Base-by-base conservation (phyloP, 2,329 filamentous ascomycete species). In the Apiospora phragmitis region DNA sequence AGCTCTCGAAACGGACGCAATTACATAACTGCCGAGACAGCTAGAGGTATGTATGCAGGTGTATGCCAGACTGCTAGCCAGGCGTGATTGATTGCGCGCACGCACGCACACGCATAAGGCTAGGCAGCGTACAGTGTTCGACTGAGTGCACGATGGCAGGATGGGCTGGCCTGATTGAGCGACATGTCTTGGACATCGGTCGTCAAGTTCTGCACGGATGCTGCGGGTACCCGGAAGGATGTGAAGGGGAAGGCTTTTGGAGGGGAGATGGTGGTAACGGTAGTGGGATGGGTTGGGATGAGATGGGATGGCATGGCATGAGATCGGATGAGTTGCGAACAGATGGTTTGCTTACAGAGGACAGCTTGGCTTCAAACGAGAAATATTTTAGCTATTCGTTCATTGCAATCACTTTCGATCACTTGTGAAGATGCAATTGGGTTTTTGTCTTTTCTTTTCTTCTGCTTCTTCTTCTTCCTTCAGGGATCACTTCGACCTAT, bases 141-240 rank as follows among this genome's bases (percentile, higher is more conserved):
- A n/a, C 32, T 3, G 32, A 62, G 32, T 38, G 55, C 11, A 29
- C 4, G 21, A n/a, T 12, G 3, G 18, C 32, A 35, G 11, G 18
- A 35, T 59, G 51, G 51, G 55, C 55, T 38, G 55, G 55, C 55
- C 55, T 24, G 21, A 38, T 62, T 62, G 55, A 62, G 55, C 55
- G 29, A 62, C 55, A 62, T 62, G 55, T 62, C 55, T 62, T 62
- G 55, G 35, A 38, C 32, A 62, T 62, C 55, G 32, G 55, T 62
- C 29, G 32, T n/a, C 29, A 62, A 62, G 32, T 62, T 62, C 55
- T 62, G 55, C 55, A 62, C 55, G 55, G 55, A 62, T 62, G 29
- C 55, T 62, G 55, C 18, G 55, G 55, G 55, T 38, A 62, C 29
- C 55, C 55, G 55, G 55, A n/a, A 62, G 55, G 55, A 62, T 62